Conservation (phyloP, 257 asterid genomes). For the Prunella vulgaris region DNA sequence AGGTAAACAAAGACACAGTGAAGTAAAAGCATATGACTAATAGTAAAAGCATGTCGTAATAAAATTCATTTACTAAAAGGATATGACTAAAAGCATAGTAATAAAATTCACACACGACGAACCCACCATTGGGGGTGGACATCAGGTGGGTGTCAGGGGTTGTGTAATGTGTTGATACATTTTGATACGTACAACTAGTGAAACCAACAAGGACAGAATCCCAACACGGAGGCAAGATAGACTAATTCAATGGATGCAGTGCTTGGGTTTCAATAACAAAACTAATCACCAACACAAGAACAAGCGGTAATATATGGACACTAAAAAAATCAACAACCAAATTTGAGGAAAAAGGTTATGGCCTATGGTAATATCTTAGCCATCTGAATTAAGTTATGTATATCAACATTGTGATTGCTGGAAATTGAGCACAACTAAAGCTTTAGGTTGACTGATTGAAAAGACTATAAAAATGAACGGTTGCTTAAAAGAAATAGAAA, state of each 20-base stretch:
- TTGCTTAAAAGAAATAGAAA: not conserved
- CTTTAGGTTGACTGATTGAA: constrained; percentile 9
- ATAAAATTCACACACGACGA: not conserved
- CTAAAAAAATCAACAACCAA: not conserved
- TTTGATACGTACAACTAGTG: not conserved
- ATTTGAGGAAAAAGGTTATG: not conserved
- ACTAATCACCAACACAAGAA: not conserved
- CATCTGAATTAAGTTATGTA: not conserved
- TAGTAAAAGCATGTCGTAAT: too few relatives aligned
- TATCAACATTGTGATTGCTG: not conserved
- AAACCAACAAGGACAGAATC: constrained; percentile 1
- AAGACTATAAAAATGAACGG: not conserved
- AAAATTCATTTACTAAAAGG: not conserved
- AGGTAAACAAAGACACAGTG: constrained; percentile 24
- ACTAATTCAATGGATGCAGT: not conserved
- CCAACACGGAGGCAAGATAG: not conserved
- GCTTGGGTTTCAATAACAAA: not conserved
- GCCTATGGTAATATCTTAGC: not conserved
- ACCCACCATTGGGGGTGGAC: not conserved
- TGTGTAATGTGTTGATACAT: not conserved
- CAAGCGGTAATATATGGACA: too few relatives aligned
- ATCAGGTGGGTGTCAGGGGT: not conserved
- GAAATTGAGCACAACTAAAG: not conserved
- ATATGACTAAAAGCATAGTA: not conserved
- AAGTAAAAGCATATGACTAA: not conserved